phyloP scores from a whole-genome alignment of 495 filamentous ascomycete genomes.

The Podospora pseudocomata region DNA sequence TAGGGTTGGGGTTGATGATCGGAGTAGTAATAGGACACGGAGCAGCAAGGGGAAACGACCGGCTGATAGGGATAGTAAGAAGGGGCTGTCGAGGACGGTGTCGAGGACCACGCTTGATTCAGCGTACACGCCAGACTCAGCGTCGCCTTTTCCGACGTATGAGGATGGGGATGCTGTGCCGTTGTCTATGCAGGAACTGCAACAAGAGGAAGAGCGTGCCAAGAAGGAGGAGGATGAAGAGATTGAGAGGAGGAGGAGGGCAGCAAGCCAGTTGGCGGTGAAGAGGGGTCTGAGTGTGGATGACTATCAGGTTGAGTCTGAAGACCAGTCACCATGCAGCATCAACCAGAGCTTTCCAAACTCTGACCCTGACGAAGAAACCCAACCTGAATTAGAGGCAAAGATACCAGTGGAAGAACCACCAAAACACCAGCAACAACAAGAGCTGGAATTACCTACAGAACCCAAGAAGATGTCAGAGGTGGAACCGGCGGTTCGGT shows the following conservation, averaged over 20 bases:
- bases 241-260: conserved; percentile 64
- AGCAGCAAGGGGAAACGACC: conserved; percentile 59
- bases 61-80: conserved; percentile 42
- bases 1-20: conserved; percentile 59
- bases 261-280: conserved; percentile 67
- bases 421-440: neutral
- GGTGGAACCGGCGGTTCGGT: conserved; percentile 10
- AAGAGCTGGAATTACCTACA: neutral
- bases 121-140: conserved; percentile 39
- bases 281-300: conserved; percentile 60
- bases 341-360: neutral
- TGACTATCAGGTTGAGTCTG: conserved; percentile 19
- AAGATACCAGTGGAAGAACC: conserved; percentile 11
- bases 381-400: conserved; percentile 13
- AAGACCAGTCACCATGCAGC: conserved; percentile 17
- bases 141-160: conserved; percentile 25
- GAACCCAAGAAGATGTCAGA: neutral
- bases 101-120: conserved; percentile 52
- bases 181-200: conserved; percentile 64
- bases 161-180: conserved; percentile 32
- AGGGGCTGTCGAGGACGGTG: conserved; percentile 51
- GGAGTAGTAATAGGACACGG: conserved; percentile 62
- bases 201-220: conserved; percentile 69
- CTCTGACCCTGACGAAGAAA: neutral
- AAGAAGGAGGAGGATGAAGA: conserved; percentile 66